Evolutionary conservation across 768 basidiomycete species (phyloP), one percentile per base, ranked within the genome.

Genomic region (Astraeus odoratus): DNA sequence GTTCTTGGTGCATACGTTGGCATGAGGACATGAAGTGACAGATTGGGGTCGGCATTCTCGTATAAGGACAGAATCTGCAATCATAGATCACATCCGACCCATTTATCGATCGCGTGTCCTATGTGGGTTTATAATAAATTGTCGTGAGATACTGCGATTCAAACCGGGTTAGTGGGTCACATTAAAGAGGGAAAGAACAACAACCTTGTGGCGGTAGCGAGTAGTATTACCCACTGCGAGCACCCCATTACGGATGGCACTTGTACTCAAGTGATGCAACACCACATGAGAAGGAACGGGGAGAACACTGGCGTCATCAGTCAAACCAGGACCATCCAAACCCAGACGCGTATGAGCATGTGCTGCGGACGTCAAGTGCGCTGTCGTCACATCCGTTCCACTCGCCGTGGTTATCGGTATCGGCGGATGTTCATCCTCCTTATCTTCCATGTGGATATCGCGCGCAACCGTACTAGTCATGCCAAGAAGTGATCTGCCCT

Each of bases 221-320:
- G 84, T 92, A 46, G 94, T 98, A 48, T 81, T 90, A 22, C 83
- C 93, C 5, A 97, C 92, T 30, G 92, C 93, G 39, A 97, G 65
- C 37, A 95, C 90, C 6, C 91, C 93, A 61, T 93, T 93, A 64
- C 81, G 75, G 50, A 98, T 98, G 42, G 94, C 93, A 57, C 91
- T 95, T 50, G 94, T 96, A 50, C 89, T 89, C 56, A 98, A 66
- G 65, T 98, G 94, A 55, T 96, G 92, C 51, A 98, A 69, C 19
- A 97, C 91, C 29, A 91, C 90, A 68, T 97, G 94, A 29, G 81
- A 86, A 18, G 94, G 94, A 18, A 96, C 90, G 13, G 95, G 86
- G 51, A 98, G 65, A 46, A 98, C 91, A 39, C 83, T 85, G 42
- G 80, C 86, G 58, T 98, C 94, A 64, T 98, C 94, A 15, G 81